Conservation (phyloP, 139 green algal genomes). For the Pseudopediastrum boryanum region DNA sequence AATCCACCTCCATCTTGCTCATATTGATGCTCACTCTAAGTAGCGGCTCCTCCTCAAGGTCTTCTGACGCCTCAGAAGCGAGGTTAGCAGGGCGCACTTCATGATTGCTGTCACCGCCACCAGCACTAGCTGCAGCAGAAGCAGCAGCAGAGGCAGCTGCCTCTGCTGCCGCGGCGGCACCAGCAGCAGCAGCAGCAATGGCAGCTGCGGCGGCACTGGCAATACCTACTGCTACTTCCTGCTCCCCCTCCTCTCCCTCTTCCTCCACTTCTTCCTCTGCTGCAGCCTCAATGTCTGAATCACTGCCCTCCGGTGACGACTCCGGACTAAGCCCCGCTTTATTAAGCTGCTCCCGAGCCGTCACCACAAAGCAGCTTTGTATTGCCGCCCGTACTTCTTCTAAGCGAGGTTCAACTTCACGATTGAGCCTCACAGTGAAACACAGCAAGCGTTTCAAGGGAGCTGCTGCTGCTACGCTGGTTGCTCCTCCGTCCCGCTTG, state of each 20-base stretch:
- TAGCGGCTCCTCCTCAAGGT: background rate
- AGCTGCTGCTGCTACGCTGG: background rate
- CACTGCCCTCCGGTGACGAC: background rate
- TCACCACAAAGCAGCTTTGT: background rate
- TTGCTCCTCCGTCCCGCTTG: too few species aligned
- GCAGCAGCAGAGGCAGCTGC: background rate
- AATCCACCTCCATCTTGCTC: too few species aligned
- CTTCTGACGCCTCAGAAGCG: background rate
- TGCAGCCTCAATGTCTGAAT: background rate
- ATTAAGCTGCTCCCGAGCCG: background rate
- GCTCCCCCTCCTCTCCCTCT: too few species aligned
- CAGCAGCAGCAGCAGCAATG: conserved; percentile 6
- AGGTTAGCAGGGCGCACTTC: background rate
- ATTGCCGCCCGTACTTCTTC: background rate
- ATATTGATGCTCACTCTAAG: background rate
- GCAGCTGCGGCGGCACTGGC: background rate
- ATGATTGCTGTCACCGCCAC: background rate
- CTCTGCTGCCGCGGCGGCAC: background rate
- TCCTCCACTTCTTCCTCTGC: too few species aligned
- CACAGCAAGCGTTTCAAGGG: conserved; percentile 16
- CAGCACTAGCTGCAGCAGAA: background rate
- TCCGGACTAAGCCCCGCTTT: background rate
- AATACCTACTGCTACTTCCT: too few species aligned
- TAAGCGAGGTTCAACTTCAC: background rate
- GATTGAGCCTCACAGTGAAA: background rate